Conservation (phyloP, 2,329 filamentous ascomycete species). For the Penicillium sp. region DNA sequence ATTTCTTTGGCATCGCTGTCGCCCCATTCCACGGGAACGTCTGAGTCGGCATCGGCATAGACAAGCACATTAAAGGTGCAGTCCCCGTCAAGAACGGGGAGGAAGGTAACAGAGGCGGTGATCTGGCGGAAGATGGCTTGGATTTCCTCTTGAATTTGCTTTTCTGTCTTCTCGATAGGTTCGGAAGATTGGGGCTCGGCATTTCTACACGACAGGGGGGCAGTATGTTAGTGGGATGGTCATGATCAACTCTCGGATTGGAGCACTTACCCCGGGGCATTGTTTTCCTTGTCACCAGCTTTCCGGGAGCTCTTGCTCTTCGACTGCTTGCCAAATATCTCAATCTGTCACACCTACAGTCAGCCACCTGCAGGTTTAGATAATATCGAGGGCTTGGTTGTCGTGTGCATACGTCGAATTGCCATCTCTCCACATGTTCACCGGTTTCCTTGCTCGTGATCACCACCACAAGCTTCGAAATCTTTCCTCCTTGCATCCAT, state of each 20-base stretch:
- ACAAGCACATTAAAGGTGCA: constrained; percentile 99
- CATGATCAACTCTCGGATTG: neutral
- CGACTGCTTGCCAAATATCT: constrained; percentile 56
- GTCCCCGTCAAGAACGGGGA: constrained; percentile 88
- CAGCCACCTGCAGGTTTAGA: constrained; percentile 7
- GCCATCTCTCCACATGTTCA: constrained; percentile 94
- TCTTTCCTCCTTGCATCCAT: constrained; percentile 97
- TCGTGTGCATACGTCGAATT: constrained; percentile 73
- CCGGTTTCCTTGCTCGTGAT: constrained; percentile 97
- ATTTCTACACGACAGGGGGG: constrained; percentile 27
- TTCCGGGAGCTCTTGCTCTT: constrained; percentile 53
- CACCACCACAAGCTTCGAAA: constrained; percentile 93
- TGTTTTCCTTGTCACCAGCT: constrained; percentile 68
- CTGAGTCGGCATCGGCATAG: constrained; percentile 93
- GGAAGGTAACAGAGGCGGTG: constrained; percentile 93
- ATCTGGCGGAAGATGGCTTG: constrained; percentile 97
- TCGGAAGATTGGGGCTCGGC: constrained; percentile 27
- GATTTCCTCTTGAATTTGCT: constrained; percentile 93
- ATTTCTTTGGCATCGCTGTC: constrained; percentile 99
- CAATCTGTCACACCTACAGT: constrained; percentile 43
- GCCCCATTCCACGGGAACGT: constrained; percentile 97
- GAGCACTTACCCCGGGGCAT: constrained; percentile 51
- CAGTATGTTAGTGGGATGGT: neutral
- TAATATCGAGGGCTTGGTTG: neutral
- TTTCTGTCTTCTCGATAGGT: constrained; percentile 74